Evolutionary conservation across 176 grass and related monocot species (phyloP).

Genomic region (Metroxylon sagu): DNA sequence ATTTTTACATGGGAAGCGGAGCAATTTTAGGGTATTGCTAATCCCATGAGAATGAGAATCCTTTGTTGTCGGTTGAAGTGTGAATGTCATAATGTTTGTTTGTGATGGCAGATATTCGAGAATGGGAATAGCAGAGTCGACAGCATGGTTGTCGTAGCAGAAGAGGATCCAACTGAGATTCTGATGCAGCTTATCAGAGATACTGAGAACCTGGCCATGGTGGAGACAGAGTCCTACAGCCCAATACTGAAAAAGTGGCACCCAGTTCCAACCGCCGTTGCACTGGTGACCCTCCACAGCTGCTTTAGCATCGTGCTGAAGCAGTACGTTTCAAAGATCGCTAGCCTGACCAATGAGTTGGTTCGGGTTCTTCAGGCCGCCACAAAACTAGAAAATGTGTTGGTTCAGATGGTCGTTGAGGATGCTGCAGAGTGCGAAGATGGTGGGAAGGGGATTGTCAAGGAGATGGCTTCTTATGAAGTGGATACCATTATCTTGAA

Average conservation of each 20-base stretch:
- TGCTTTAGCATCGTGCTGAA: conserved; percentile 36
- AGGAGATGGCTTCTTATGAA: conserved; percentile 29
- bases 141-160: conserved; percentile 75
- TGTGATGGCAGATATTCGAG: conserved; percentile 35
- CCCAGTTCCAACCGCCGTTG: conserved; percentile 34
- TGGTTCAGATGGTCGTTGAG: conserved; percentile 33
- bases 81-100: background rate
- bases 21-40: too few species aligned
- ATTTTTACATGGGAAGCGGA: too few species aligned
- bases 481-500: conserved; percentile 31
- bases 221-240: conserved; percentile 44
- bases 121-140: conserved; percentile 37
- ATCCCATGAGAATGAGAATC: too few species aligned
- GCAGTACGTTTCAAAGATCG: conserved; percentile 28
- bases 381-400: conserved; percentile 34
- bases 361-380: conserved; percentile 37
- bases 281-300: conserved; percentile 41
- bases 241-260: conserved; percentile 47
- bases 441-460: conserved; percentile 14
- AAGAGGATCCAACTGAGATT: conserved; percentile 55
- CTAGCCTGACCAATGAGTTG: conserved; percentile 38
- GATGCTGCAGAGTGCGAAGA: conserved; percentile 13
- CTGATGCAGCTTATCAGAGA: conserved; percentile 35
- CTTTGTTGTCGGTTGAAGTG: too few species aligned
- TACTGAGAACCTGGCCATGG: conserved; percentile 39